A percentile compares a stretch with the other conserved stretches of the same genome.
Evolutionary conservation across 2,329 filamentous ascomycete genomes (phyloP).

Genomic region (Alternaria brassicae): DNA sequence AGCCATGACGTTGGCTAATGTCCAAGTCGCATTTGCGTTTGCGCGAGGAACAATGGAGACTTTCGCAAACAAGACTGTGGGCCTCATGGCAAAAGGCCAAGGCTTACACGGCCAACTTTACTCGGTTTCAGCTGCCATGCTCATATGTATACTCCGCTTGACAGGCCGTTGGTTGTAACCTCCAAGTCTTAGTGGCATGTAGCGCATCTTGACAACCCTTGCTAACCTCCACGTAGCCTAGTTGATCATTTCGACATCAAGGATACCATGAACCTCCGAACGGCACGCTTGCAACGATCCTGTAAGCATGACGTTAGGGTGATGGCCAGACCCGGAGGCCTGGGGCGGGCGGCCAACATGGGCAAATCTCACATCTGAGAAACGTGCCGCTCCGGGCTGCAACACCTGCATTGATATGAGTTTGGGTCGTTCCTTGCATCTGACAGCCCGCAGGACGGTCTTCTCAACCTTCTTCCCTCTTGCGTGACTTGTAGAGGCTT

Average conservation of each 20-base stretch:
- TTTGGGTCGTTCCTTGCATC: not conserved
- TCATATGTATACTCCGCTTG: not conserved
- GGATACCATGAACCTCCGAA: not conserved
- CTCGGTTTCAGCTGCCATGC: not conserved
- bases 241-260: not conserved
- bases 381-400: not conserved
- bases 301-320: constrained; percentile 11
- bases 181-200: not conserved
- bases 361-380: not conserved
- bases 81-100: not conserved
- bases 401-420: not conserved
- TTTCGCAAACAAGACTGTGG: not conserved
- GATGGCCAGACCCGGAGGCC: constrained; percentile 6
- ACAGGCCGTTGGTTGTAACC: not conserved
- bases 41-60: not conserved
- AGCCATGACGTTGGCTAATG: not conserved
- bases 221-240: constrained; percentile 1
- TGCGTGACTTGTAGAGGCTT: not conserved
- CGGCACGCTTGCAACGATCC: constrained; percentile 10
- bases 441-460: not conserved
- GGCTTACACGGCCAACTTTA: not conserved
- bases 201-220: constrained; percentile 5
- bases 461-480: not conserved
- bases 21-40: not conserved
- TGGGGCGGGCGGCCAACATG: constrained; percentile 9